Evolutionary conservation across 148 eudicot species (phyloP).

Genomic region (Cornus suecica): DNA sequence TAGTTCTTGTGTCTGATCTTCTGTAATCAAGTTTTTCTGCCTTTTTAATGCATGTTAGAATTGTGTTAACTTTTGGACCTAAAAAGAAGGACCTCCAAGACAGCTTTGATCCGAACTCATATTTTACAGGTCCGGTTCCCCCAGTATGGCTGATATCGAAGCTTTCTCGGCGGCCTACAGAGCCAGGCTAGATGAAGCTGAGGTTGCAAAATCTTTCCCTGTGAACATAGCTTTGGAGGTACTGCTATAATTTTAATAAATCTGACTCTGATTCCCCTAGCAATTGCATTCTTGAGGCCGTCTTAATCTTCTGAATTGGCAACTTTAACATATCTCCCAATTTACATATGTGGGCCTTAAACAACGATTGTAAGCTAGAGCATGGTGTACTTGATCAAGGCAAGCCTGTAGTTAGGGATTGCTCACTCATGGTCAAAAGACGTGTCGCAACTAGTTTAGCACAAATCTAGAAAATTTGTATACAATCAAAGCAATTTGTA

Average conservation of each 20-base stretch:
- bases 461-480: not conserved
- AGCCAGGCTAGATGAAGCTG: constrained; percentile 70
- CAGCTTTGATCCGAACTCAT: constrained; percentile 4
- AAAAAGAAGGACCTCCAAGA: not conserved
- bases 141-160: constrained; percentile 68
- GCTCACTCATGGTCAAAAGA: not conserved
- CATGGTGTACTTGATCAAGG: not conserved
- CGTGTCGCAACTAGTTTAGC: not conserved
- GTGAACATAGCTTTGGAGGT: constrained; percentile 69
- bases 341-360: not conserved
- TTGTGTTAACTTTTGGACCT: not conserved
- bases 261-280: not conserved
- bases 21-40: not conserved
- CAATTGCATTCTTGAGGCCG: not conserved
- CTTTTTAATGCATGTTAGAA: not conserved
- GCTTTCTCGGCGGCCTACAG: constrained; percentile 62
- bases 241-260: constrained; percentile 11
- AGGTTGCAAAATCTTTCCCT: constrained; percentile 59
- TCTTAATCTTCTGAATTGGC: not conserved
- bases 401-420: not conserved
- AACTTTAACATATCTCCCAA: not conserved
- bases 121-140: constrained; percentile 77
- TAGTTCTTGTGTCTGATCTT: not conserved
- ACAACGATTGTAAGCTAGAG: not conserved
- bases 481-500: too few relatives aligned